Base-by-base conservation (phyloP, 78 protist genomes). In the Dictyostelium intermedium region DNA sequence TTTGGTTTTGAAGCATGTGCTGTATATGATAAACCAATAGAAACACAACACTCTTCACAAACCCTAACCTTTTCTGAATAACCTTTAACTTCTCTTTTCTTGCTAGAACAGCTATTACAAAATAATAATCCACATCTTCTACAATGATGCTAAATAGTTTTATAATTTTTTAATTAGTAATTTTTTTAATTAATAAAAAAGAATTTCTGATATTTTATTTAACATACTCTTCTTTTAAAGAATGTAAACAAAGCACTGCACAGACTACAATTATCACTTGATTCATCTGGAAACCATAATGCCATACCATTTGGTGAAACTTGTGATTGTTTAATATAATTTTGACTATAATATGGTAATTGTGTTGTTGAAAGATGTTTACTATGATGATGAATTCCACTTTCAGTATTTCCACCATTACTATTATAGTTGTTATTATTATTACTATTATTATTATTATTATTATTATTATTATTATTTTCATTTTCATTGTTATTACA, bases 71-170 rank as follows among this genome's bases (percentile, higher is more conserved):
- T 87, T 14, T 41, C 79, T 2, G 13, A 5, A 32, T 78, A 87
- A 66, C 93, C 93, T 32, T 66, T 56, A n/a, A 82, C 85, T 20
- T 63, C 82, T 23, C 63, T 47, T 14, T 20, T 25, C 2, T 87
- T 81, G 11, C 20, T 41, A 16, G 76, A 39, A 63, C 93, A 87
- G 16, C 34, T 76, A 23, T 76, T 34, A 45, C 93, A 87, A 66
- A 87, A 87, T 63, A 87, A 72, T 16, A 35, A 25, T 25, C 93
- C 93, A 87, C 93, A 87, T 10, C 82, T 77, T 45, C 93, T 30
- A 66, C 93, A 87, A 45, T 87, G 93, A 66, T 87, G 93, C 91
- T 85, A 53, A n/a, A n/a, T n/a, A n/a, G n/a, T n/a, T n/a, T n/a
- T n/a, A n/a, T n/a, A n/a, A n/a, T n/a, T n/a, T n/a, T n/a, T n/a